Evolutionary conservation across 106 monocot genomes (phyloP), one percentile per base, ranked within the genome.

Genomic region (Narthecium ossifragum): DNA sequence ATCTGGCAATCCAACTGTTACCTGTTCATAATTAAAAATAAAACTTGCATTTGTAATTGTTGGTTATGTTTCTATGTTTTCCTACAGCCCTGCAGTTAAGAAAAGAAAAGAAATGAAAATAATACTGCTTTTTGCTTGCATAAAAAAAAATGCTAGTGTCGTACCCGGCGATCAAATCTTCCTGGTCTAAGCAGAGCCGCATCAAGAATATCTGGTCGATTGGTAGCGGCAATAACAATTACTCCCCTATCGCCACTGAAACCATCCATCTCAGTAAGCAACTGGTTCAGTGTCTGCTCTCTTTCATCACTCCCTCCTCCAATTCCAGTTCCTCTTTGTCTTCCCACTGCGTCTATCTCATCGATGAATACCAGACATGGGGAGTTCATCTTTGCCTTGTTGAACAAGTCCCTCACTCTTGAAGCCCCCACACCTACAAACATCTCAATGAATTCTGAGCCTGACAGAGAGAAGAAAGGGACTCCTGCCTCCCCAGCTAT

Each of bases 271-370:
- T 88, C 88, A 2, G 83, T 83, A 2, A 88, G 70, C 48, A 83
- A 55, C 59, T 88, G 88, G 59, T 88, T 88, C 57, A 88, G 43
- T 34, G 84, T 88, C 55, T 88, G 88, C 57, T 88, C 88, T 51
- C 88, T 77, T 70, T 88, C 88, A 65, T 88, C 88, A 39, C 80
- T 88, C 31, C 84, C 84, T 36, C 88, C 88, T 54, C 88, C 88
- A 51, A 88, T 83, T 20, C 88, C 88, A 12, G 76, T 77, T 21
- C 88, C 80, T 65, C 80, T 72, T 31, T 70, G 72, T 26, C 85
- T 41, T 51, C 85, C 85, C 2, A 85, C 85, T 20, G 85, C 85
- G 60, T 88, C 88, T 13, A 88, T 80, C 65, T 88, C 88, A 29
- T 88, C 80, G 26, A 88, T 84, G 57, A 88, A 88, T 0, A 88